These are phyloP conservation scores for Orbilia oligospora DNA, from an alignment of 2,329 filamentous ascomycete genomes.

Conservation along the genomic window DNA sequence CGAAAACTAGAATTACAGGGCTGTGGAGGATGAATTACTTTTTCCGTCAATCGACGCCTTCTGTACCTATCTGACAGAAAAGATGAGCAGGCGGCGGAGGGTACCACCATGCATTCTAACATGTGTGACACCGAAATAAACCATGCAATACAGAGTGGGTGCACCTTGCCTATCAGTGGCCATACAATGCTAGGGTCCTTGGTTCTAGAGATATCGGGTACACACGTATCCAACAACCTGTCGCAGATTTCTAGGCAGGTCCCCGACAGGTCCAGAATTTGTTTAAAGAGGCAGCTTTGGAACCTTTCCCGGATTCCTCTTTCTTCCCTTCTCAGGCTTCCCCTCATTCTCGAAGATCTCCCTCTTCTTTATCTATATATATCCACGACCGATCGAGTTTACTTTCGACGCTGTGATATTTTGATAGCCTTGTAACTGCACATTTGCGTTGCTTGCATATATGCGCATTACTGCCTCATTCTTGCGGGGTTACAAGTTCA, in stretches of 20 bases:
- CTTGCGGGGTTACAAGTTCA: conserved; percentile 21
- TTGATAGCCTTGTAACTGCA: conserved; percentile 6
- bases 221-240: conserved; percentile 27
- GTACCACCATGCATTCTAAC: conserved; percentile 42
- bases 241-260: conserved; percentile 9
- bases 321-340: conserved; percentile 17
- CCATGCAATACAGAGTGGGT: conserved; percentile 19
- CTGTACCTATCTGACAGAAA: conserved; percentile 33
- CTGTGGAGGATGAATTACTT: conserved; percentile 43
- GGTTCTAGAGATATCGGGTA: conserved; percentile 31
- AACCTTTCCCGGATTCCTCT: conserved; percentile 24
- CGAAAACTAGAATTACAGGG: conserved; percentile 39
- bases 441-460: conserved; percentile 38
- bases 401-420: conserved; percentile 28
- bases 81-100: conserved; percentile 1
- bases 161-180: conserved; percentile 54
- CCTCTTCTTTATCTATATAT: conserved; percentile 21
- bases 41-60: conserved; percentile 30
- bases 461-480: conserved; percentile 22
- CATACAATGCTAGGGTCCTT: not conserved
- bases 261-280: conserved; percentile 31
- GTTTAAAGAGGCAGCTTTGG: conserved; percentile 61
- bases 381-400: conserved; percentile 20
- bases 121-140: conserved; percentile 58
- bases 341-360: conserved; percentile 35